Evolutionary conservation across 768 basidiomycete genomes (phyloP).

Genomic region (Leccinellum albellum): DNA sequence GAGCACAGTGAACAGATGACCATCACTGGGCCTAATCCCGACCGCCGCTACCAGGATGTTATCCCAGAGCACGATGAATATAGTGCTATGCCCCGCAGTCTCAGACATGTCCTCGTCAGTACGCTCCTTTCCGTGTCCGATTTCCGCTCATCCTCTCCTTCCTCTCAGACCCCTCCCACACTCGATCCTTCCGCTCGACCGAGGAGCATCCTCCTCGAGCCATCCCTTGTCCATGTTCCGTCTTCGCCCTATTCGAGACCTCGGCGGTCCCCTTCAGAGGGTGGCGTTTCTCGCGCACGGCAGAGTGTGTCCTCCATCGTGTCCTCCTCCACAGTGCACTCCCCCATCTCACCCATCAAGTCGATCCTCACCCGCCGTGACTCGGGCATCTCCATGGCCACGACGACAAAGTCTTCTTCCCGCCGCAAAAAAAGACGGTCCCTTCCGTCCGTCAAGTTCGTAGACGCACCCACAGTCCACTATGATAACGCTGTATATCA

Average conservation of each 20-base stretch:
- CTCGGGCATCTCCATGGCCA: slow-evolving; percentile 44
- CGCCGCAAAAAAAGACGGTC: slow-evolving; percentile 31
- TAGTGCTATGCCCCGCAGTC: slow-evolving; percentile 26
- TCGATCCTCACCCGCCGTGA: slow-evolving; percentile 57
- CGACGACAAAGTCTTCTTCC: slow-evolving; percentile 21
- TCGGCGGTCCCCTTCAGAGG: slow-evolving; percentile 19
- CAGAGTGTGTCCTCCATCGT: slow-evolving; percentile 40
- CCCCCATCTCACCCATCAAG: slow-evolving; percentile 34
- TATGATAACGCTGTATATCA: slow-evolving; percentile 30
- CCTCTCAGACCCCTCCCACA: slow-evolving; percentile 22
- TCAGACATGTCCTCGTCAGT: slow-evolving; percentile 30
- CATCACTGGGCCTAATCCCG: slow-evolving; percentile 20
- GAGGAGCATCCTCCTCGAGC: slow-evolving; percentile 30
- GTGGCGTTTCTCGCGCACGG: slow-evolving; percentile 25
- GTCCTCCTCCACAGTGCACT: slow-evolving; percentile 30
- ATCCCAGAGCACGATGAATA: slow-evolving; percentile 29
- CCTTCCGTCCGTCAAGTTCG: slow-evolving; percentile 61
- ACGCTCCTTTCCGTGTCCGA: slow-evolving; percentile 5
- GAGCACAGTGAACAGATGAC: slow-evolving; percentile 21
- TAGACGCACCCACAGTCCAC: slow-evolving; percentile 60
- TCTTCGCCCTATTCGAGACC: slow-evolving; percentile 20
- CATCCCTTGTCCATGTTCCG: slow-evolving; percentile 4
- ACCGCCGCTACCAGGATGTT: slow-evolving; percentile 23
- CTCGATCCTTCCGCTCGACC: slow-evolving; percentile 14
- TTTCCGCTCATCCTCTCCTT: neutral